Conservation (phyloP, 192 early-diverging fungal species). For the Entomortierella lignicola region DNA sequence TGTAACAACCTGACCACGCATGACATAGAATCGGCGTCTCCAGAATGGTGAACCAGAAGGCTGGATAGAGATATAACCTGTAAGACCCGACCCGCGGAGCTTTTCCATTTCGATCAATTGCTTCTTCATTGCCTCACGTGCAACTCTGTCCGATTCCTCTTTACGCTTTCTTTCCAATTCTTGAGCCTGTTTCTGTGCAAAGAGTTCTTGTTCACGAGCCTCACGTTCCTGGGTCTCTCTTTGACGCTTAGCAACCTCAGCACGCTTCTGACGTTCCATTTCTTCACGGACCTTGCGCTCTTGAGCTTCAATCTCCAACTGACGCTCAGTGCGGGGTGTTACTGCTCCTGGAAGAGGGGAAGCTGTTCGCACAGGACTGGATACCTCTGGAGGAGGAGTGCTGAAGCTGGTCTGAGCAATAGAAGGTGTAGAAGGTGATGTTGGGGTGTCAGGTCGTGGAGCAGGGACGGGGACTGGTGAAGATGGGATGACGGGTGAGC, state of each 20-base stretch:
- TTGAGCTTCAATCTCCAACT: constrained; percentile 38
- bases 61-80: constrained; percentile 60
- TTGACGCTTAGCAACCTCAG: constrained; percentile 33
- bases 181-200: constrained; percentile 31
- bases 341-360: constrained; percentile 15
- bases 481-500: constrained; percentile 27
- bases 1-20: constrained; percentile 57
- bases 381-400: constrained; percentile 8
- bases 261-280: constrained; percentile 53
- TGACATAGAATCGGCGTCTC: constrained; percentile 68
- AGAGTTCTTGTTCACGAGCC: constrained; percentile 54
- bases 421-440: constrained; percentile 16
- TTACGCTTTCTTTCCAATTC: constrained; percentile 35
- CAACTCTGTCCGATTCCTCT: constrained; percentile 32
- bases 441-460: constrained; percentile 39
- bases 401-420: constrained; percentile 20
- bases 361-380: constrained; percentile 25
- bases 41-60: constrained; percentile 59
- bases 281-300: constrained; percentile 53
- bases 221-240: constrained; percentile 47
- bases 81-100: constrained; percentile 38
- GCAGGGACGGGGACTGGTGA: constrained; percentile 19
- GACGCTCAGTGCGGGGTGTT: constrained; percentile 45
- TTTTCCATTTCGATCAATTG: constrained; percentile 44
- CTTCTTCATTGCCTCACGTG: constrained; percentile 48